These are phyloP conservation scores for Coccinonectria pachysandricola DNA, from an alignment of 2,329 filamentous ascomycete genomes.

Conservation along the genomic window DNA sequence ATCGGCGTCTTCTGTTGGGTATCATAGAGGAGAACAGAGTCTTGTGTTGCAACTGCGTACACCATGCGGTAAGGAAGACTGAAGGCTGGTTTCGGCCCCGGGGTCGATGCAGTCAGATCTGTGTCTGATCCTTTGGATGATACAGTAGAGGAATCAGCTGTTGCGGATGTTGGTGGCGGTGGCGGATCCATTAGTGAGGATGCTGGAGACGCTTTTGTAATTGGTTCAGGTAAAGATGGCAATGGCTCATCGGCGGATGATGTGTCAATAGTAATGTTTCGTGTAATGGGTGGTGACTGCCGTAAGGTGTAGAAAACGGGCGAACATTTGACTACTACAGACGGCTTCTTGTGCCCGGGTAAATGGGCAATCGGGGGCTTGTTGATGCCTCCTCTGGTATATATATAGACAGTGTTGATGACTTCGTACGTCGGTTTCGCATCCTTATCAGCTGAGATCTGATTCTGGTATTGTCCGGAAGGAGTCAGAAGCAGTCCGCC, in stretches of 20 bases:
- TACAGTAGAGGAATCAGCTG: slow-evolving; percentile 37
- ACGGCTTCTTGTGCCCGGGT: slow-evolving; percentile 96
- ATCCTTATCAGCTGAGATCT: slow-evolving; percentile 55
- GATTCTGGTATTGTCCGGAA: slow-evolving; percentile 86
- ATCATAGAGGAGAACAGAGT: slow-evolving; percentile 89
- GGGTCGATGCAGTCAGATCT: slow-evolving; percentile 38
- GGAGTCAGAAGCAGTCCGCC: slow-evolving; percentile 90
- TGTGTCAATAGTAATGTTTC: slow-evolving; percentile 90
- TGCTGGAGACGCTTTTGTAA: slow-evolving; percentile 49
- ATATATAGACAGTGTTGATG: slow-evolving; percentile 96
- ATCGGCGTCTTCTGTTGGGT: slow-evolving; percentile 93
- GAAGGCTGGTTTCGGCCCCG: slow-evolving; percentile 63
- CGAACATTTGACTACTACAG: slow-evolving; percentile 89
- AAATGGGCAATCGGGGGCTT: slow-evolving; percentile 92
- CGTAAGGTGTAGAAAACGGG: slow-evolving; percentile 79
- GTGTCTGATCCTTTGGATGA: slow-evolving; percentile 37
- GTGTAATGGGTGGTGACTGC: slow-evolving; percentile 56
- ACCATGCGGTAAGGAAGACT: slow-evolving; percentile 85
- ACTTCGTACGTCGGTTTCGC: slow-evolving; percentile 72
- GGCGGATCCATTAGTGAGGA: slow-evolving; percentile 74
- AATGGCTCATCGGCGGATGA: slow-evolving; percentile 80
- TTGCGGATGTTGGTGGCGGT: slow-evolving; percentile 45
- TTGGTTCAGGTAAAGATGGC: slow-evolving; percentile 71
- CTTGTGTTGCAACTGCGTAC: slow-evolving; percentile 94
- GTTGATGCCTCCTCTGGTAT: slow-evolving; percentile 91